Evolutionary conservation across 1,139 yeast species (phyloP).

Genomic region (Pichia sp.): DNA sequence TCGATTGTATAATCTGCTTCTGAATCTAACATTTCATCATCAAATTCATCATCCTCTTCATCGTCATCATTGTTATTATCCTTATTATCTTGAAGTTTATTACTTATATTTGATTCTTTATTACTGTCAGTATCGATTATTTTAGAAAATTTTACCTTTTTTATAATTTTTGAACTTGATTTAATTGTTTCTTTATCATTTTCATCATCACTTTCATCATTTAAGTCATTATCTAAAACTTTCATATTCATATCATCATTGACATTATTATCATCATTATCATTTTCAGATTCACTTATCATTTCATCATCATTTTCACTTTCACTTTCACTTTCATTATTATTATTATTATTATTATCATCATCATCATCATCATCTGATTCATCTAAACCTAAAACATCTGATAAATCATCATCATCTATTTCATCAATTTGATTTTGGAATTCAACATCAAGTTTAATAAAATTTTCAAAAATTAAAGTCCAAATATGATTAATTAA

Average conservation of each 20-base stretch:
- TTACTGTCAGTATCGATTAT: not conserved
- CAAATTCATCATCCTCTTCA: slow-evolving; percentile 32
- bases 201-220: slow-evolving; percentile 25
- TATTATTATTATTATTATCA: too few species aligned
- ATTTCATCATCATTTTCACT: slow-evolving; percentile 34
- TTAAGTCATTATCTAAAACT: slow-evolving; percentile 26
- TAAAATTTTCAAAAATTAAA: slow-evolving; percentile 67
- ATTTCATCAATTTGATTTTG: slow-evolving; percentile 82
- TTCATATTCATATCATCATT: slow-evolving; percentile 26
- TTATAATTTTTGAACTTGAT: not conserved
- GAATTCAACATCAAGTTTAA: slow-evolving; percentile 87
- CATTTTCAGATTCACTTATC: slow-evolving; percentile 29
- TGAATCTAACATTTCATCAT: slow-evolving; percentile 20
- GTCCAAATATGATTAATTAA: slow-evolving; percentile 73
- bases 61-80: slow-evolving; percentile 20
- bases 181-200: not conserved
- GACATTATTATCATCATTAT: slow-evolving; percentile 36
- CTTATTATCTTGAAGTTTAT: not conserved
- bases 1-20: slow-evolving; percentile 34
- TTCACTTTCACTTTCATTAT: too few species aligned
- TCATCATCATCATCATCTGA: slow-evolving; percentile 32
- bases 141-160: slow-evolving; percentile 6
- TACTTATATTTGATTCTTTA: slow-evolving; percentile 16
- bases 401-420: slow-evolving; percentile 67
- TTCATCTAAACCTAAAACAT: slow-evolving; percentile 45